These are phyloP conservation scores for Bidens hawaiensis DNA, from an alignment of 140 eudicot species.

Conservation along the genomic window DNA sequence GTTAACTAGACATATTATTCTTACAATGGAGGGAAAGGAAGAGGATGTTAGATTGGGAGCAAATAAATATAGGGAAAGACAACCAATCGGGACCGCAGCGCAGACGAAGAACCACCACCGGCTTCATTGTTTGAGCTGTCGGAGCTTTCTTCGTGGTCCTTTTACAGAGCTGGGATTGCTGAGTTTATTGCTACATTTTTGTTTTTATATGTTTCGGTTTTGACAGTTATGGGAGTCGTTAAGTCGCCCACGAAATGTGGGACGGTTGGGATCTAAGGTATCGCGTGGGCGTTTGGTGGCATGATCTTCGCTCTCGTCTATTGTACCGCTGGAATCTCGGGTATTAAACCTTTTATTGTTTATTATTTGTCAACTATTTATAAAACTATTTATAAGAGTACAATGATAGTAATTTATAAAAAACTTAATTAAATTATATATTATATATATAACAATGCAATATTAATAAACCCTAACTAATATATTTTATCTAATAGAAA, in stretches of 20 bases:
- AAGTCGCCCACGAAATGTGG: conserved; percentile 53
- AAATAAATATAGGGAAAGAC: conserved; percentile 74
- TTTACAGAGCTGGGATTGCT: conserved; percentile 83
- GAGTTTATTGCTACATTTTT: conserved; percentile 82
- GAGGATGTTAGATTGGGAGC: conserved; percentile 81
- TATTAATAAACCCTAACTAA: too few relatives aligned
- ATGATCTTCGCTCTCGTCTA: conserved; percentile 92
- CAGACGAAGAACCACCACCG: conserved; percentile 84
- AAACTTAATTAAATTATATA: too few relatives aligned
- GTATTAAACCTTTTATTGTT: too few relatives aligned
- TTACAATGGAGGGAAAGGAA: conserved; percentile 68
- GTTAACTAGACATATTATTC: too few relatives aligned
- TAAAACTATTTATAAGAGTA: too few relatives aligned
- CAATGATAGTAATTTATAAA: too few relatives aligned
- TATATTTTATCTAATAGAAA: neutral
- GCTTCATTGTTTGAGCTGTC: conserved; percentile 75
- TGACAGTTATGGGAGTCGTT: conserved; percentile 73
- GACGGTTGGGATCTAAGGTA: conserved; percentile 86
- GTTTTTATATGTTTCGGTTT: conserved; percentile 54
- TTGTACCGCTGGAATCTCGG: conserved; percentile 86
- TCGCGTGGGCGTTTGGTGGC: conserved; percentile 94
- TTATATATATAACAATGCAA: too few relatives aligned
- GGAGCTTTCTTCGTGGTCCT: conserved; percentile 82
- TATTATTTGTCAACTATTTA: too few relatives aligned
- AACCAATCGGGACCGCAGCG: conserved; percentile 82